Evolutionary conservation across 345 rosid genomes (phyloP).

Genomic region (Citrus unshiu): DNA sequence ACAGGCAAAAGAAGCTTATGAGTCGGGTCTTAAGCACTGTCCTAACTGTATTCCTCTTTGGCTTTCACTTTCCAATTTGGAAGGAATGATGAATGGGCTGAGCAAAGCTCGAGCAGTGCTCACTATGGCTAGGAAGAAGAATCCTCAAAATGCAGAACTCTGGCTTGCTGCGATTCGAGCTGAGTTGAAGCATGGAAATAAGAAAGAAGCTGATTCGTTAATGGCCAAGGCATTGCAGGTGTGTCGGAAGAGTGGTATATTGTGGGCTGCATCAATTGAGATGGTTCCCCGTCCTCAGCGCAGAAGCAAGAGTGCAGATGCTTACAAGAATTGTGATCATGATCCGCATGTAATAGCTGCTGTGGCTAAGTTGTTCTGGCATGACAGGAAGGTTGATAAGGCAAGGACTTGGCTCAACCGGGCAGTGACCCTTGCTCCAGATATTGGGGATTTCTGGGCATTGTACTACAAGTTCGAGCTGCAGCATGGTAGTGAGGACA

Average conservation of each 20-base stretch:
- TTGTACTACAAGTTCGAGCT: slow-evolving; percentile 81
- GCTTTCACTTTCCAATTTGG: slow-evolving; percentile 76
- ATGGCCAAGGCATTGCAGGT: slow-evolving; percentile 96
- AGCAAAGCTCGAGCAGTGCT: slow-evolving; percentile 84
- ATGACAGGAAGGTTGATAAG: slow-evolving; percentile 84
- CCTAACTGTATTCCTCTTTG: slow-evolving; percentile 65
- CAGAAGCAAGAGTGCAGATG: slow-evolving; percentile 70
- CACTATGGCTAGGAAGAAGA: slow-evolving; percentile 75
- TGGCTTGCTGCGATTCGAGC: slow-evolving; percentile 94
- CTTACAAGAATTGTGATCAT: slow-evolving; percentile 70
- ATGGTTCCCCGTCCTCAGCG: slow-evolving; percentile 83
- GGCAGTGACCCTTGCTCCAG: slow-evolving; percentile 82
- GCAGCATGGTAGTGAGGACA: slow-evolving; percentile 77
- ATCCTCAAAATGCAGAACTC: slow-evolving; percentile 69
- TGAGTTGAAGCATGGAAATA: slow-evolving; percentile 72
- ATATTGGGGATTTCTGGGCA: slow-evolving; percentile 90
- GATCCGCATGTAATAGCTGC: slow-evolving; percentile 88
- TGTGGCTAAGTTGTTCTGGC: slow-evolving; percentile 87
- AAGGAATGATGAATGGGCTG: slow-evolving; percentile 71
- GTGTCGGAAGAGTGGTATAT: slow-evolving; percentile 83
- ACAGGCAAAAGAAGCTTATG: slow-evolving; percentile 65
- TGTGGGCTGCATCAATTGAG: slow-evolving; percentile 88
- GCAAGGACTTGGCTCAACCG: slow-evolving; percentile 78
- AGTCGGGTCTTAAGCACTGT: slow-evolving; percentile 65
- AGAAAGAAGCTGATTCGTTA: slow-evolving; percentile 73